Evolutionary conservation across 345 rosid species (phyloP).

Genomic region (Hibiscus syriacus): DNA sequence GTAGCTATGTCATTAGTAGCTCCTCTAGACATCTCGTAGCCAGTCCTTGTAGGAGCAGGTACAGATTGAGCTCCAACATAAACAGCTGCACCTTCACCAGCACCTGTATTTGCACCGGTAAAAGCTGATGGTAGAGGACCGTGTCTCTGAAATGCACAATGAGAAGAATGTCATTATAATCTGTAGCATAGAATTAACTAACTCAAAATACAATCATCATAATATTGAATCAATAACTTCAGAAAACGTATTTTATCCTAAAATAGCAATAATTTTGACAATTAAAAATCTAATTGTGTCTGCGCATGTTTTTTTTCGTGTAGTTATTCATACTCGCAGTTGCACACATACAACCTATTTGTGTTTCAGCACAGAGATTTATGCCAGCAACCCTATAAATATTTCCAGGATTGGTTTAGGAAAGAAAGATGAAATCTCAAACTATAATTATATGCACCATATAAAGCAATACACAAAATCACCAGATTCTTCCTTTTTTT

Average conservation of each 20-base stretch:
- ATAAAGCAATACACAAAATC: neutral
- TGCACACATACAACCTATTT: neutral
- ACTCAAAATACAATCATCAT: neutral
- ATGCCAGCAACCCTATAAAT: neutral
- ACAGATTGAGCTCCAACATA: constrained; percentile 57
- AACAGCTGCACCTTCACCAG: constrained; percentile 17
- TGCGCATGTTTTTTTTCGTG: neutral
- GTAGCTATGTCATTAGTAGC: constrained; percentile 34
- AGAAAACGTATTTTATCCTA: neutral
- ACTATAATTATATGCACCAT: neutral
- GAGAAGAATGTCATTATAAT: neutral
- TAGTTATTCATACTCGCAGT: neutral
- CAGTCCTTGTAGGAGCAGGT: constrained; percentile 37
- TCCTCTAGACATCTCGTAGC: constrained; percentile 22
- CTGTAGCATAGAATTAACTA: neutral
- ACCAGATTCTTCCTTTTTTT: neutral
- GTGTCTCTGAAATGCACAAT: constrained; percentile 34
- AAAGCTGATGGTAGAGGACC: constrained; percentile 27
- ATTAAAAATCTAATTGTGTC: neutral
- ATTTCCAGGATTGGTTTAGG: neutral
- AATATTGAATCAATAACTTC: neutral
- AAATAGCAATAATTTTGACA: neutral
- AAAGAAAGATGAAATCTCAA: too few relatives aligned
- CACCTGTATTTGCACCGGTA: constrained; percentile 24
- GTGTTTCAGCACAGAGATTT: neutral